Evolutionary conservation across 108 stramenopile species (phyloP), one percentile per base, ranked within the genome.

Genomic region (Skeletonema menzelii): DNA sequence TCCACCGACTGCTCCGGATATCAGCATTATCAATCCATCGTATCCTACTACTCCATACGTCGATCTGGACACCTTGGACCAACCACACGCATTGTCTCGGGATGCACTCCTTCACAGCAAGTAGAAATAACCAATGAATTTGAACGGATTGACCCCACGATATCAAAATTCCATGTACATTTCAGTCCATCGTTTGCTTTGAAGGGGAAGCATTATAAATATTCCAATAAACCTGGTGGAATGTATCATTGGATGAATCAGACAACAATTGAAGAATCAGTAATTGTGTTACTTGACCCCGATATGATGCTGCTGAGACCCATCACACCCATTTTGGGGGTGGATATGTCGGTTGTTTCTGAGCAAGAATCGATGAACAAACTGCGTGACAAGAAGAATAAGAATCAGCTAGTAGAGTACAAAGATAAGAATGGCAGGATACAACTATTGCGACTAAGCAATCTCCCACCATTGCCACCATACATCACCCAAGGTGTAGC

Each of bases 201-300:
- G n/a, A 35, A 11, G 28, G 83, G 79, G 30, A 64, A 40, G 0
- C 72, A 56, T 6, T 95, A 91, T 77, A 89, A 94, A 26, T 96
- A 91, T 73, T 95, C 85, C 82, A 98, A 98, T 84, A 98, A 98
- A 73, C 97, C 97, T 0, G 91, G 72, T 20, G 97, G 95, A 7
- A 55, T 95, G 44, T 69, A 80, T 26, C 93, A 95, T 76, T 98
- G 86, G 87, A 80, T 97, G 28, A 75, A 74, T 37, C 55, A 92
- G 40, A 82, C 76, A 35, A 71, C 11, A 10, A 75, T 84, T 34
- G 73, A 91, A n/a, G 83, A 90, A 47, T 60, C 78, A 0, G 83
- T 91, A 19, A 65, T 91, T 61, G 83, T 87, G 27, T 42, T 94
- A 19, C 30, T 94, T 61, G 93, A 94, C 84, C 93, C 93, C 13